These are phyloP conservation scores for Lepidium africanum DNA, from an alignment of 345 rosid species.

Conservation along the genomic window DNA sequence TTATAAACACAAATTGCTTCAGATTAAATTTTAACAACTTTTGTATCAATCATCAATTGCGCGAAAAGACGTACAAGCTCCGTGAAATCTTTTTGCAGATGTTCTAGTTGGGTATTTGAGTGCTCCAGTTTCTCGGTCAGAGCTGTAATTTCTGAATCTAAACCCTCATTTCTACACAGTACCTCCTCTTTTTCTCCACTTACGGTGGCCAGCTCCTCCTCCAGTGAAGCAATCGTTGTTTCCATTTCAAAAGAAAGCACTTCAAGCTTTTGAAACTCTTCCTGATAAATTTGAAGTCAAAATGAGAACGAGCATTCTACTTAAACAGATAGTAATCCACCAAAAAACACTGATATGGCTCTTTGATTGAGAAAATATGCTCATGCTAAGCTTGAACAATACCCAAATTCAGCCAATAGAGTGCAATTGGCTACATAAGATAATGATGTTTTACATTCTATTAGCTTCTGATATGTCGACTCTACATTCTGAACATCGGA, in stretches of 20 bases:
- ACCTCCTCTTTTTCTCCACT: conserved; percentile 51
- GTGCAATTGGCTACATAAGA: background rate
- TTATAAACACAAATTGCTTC: background rate
- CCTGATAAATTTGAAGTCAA: conserved; percentile 41
- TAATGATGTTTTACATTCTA: background rate
- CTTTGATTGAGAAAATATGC: background rate
- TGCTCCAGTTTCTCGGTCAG: conserved; percentile 36
- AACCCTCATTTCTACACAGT: conserved; percentile 36
- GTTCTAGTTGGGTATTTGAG: conserved; percentile 44
- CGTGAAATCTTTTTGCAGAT: conserved; percentile 44
- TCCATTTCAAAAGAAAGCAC: conserved; percentile 93
- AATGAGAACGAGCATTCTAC: background rate
- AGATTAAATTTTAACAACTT: background rate
- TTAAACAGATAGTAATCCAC: conserved; percentile 1
- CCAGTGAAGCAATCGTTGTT: conserved; percentile 74
- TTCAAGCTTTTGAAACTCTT: conserved; percentile 65
- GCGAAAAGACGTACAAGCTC: conserved; percentile 43
- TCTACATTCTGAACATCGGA: background rate
- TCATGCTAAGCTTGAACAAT: conserved; percentile 7
- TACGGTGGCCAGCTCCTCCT: conserved; percentile 57
- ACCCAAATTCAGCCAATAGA: background rate
- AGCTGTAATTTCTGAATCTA: conserved; percentile 49
- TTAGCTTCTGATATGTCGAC: background rate
- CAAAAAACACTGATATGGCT: conserved; percentile 7
- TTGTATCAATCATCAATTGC: conserved; percentile 4